These are phyloP conservation scores for Nakaseomyces uthaithaninus DNA, from an alignment of 1,139 yeast genomes.

Conservation along the genomic window DNA sequence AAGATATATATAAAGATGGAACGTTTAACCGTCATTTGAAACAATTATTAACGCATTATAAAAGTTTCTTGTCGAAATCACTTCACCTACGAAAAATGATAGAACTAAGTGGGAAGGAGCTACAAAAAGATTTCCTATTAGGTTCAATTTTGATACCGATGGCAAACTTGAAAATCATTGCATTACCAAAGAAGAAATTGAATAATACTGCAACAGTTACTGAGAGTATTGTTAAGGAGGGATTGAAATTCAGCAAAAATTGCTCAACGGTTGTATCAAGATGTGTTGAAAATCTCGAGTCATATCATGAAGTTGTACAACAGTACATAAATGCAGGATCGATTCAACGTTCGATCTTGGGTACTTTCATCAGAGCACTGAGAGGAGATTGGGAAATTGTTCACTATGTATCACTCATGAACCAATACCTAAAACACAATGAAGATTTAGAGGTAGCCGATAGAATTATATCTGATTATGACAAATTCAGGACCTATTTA, in stretches of 20 bases:
- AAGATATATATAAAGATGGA: slow-evolving; percentile 12
- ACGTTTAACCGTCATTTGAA: slow-evolving; percentile 18
- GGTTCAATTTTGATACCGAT: slow-evolving; percentile 23
- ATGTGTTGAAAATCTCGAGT: slow-evolving; percentile 31
- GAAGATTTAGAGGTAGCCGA: slow-evolving; percentile 8
- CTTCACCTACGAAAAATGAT: slow-evolving; percentile 9
- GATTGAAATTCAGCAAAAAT: slow-evolving; percentile 55
- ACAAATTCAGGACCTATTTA: slow-evolving; percentile 31
- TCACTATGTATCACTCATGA: slow-evolving; percentile 25
- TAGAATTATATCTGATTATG: slow-evolving; percentile 31
- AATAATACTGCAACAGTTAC: slow-evolving; percentile 22
- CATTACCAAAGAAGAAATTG: slow-evolving; percentile 23
- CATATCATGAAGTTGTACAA: slow-evolving; percentile 28
- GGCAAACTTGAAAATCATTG: slow-evolving; percentile 18
- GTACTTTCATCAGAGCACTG: slow-evolving; percentile 48
- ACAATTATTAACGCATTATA: slow-evolving; percentile 10
- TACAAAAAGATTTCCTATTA: slow-evolving; percentile 21
- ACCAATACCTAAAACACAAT: slow-evolving; percentile 14
- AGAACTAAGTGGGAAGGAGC: slow-evolving; percentile 8
- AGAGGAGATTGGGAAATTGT: slow-evolving; percentile 47
- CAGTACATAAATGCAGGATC: slow-evolving; percentile 10
- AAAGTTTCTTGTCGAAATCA: slow-evolving; percentile 6
- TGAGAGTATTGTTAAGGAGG: slow-evolving; percentile 50
- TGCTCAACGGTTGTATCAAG: slow-evolving; percentile 47
- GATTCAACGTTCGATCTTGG: slow-evolving; percentile 49